Conservation (phyloP, 2,329 filamentous ascomycete genomes). For the Hymenoscyphus albidus region DNA sequence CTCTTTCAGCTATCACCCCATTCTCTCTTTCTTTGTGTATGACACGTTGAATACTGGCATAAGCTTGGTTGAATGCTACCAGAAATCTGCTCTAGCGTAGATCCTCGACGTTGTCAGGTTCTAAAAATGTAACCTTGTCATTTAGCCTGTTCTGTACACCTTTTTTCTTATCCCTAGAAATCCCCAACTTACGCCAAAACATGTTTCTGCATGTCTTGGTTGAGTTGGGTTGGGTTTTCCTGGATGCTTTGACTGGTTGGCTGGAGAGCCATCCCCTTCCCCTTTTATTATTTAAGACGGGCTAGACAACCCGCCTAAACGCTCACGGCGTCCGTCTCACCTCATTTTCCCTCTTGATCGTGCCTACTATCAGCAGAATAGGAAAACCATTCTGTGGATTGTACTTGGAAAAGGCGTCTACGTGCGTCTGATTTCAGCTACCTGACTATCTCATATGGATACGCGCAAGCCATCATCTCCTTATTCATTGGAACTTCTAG, state of each 20-base stretch:
- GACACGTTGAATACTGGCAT: background rate
- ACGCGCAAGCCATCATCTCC: background rate
- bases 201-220: background rate
- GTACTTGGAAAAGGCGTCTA: background rate
- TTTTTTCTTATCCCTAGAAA: background rate
- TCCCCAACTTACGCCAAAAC: background rate
- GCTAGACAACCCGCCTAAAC: background rate
- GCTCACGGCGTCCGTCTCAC: slow-evolving; percentile 1
- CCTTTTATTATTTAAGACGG: background rate
- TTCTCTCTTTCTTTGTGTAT: background rate
- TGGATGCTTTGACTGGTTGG: background rate
- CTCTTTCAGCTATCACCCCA: background rate
- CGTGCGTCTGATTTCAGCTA: background rate
- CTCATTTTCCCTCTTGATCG: background rate
- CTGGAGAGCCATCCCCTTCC: background rate
- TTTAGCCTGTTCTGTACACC: background rate
- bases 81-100: background rate
- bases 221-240: background rate
- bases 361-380: background rate
- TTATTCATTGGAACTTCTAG: background rate
- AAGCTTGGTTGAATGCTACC: background rate
- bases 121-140: background rate
- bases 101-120: background rate
- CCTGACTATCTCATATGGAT: background rate
- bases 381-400: background rate